phyloP scores from a whole-genome alignment of 306 rosid species.

The Cucumis hystrix region DNA sequence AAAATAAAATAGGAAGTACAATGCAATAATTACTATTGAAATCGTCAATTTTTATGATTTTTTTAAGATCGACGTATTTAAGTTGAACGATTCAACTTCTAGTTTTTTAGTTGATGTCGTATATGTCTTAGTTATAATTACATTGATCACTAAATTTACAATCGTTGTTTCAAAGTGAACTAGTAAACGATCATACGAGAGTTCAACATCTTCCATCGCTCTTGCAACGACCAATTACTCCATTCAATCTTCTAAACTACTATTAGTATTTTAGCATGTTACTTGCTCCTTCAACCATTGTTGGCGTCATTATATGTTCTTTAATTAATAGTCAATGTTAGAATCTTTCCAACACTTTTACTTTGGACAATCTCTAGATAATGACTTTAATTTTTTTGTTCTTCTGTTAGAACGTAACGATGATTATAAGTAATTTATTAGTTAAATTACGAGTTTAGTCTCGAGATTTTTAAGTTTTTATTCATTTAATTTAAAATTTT shows the following conservation, averaged over 20 bases:
- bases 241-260: not conserved
- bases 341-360: not conserved
- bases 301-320: not conserved
- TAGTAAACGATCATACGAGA: too few relatives aligned
- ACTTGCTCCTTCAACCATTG: not conserved
- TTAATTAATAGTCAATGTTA: not conserved
- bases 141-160: too few relatives aligned
- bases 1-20: not conserved
- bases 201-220: not conserved
- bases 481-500: too few relatives aligned
- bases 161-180: not conserved
- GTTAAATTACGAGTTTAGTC: too few relatives aligned
- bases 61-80: too few relatives aligned
- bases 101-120: too few relatives aligned
- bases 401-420: not conserved
- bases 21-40: not conserved
- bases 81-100: too few relatives aligned
- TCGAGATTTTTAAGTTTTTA: too few relatives aligned
- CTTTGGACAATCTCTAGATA: too few relatives aligned
- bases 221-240: not conserved
- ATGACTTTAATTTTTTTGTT: not conserved
- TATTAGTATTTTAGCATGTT: not conserved
- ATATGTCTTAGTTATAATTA: too few relatives aligned
- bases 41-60: too few relatives aligned
- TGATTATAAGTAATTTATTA: not conserved